phyloP scores from a whole-genome alignment of 2,329 filamentous ascomycete species.

The Keithomyces neogunnii region DNA sequence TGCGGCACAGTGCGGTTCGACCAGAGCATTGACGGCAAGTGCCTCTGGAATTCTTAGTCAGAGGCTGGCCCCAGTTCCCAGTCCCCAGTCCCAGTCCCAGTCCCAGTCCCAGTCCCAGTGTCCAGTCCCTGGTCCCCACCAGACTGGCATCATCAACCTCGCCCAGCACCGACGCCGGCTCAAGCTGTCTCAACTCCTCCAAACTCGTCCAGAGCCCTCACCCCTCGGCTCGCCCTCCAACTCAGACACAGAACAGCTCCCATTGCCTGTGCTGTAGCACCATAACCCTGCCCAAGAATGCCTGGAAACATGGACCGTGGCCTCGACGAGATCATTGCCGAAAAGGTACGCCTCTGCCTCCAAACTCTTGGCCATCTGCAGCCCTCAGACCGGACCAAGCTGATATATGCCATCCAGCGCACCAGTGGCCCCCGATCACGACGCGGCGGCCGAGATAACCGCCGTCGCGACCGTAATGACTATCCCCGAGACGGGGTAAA shows the following conservation, averaged over 20 bases:
- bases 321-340: conserved; percentile 48
- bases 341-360: conserved; percentile 27
- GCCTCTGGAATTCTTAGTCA: no score
- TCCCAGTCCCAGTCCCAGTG: no score
- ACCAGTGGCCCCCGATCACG: conserved; percentile 27
- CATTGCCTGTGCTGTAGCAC: not conserved
- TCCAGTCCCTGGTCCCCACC: no score
- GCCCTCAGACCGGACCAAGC: not conserved
- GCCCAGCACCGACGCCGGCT: not conserved
- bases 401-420: conserved; percentile 13
- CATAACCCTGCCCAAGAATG: conserved; percentile 17
- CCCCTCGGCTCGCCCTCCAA: not conserved
- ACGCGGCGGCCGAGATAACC: conserved; percentile 26
- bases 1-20: no score
- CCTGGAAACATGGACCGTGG: conserved; percentile 43
- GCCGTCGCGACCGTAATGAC: conserved; percentile 27
- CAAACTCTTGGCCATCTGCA: not conserved
- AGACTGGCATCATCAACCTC: conserved; percentile 1
- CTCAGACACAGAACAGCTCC: not conserved
- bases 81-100: no score
- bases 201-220: not conserved
- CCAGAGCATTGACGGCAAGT: no score
- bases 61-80: no score
- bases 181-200: no score
- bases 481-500: conserved; percentile 77